Evolutionary conservation across 352 stramenopile species (phyloP).

Genomic region (Peronospora belbahrii): DNA sequence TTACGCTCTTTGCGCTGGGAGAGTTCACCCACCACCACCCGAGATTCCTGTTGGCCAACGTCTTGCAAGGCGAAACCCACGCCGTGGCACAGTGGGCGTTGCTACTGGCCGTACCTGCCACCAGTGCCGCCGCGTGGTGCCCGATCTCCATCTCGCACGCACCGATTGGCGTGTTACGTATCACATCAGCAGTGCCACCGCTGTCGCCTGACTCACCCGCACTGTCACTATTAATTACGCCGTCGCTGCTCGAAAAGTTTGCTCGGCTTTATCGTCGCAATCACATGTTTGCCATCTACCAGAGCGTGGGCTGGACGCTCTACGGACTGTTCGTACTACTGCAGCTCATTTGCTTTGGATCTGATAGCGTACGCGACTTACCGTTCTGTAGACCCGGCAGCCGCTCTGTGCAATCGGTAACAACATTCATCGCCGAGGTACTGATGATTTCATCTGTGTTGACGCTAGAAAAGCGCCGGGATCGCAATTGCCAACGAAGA

Average conservation of each 20-base stretch:
- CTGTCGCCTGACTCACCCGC: slow-evolving; percentile 11
- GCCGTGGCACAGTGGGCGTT: slow-evolving; percentile 35
- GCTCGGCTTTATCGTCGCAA: slow-evolving; percentile 32
- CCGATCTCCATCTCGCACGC: slow-evolving; percentile 40
- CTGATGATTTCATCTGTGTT: slow-evolving; percentile 76
- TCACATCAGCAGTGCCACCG: slow-evolving; percentile 22
- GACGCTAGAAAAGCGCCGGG: slow-evolving; percentile 41
- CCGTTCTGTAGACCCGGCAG: slow-evolving; percentile 38
- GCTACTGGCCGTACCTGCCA: slow-evolving; percentile 42
- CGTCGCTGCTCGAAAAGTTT: slow-evolving; percentile 20
- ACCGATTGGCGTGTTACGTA: slow-evolving; percentile 19
- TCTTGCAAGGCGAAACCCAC: slow-evolving; percentile 32
- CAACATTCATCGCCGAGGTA: slow-evolving; percentile 63
- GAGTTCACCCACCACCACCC: slow-evolving; percentile 43
- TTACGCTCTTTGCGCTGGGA: slow-evolving; percentile 49
- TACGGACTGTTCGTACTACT: slow-evolving; percentile 48
- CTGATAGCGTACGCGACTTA: slow-evolving; percentile 7
- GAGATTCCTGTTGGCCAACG: slow-evolving; percentile 26
- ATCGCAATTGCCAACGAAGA: slow-evolving; percentile 26
- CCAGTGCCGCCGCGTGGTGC: slow-evolving; percentile 51
- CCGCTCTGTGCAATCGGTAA: slow-evolving; percentile 46
- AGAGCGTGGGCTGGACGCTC: slow-evolving; percentile 48
- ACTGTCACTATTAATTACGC: slow-evolving; percentile 16
- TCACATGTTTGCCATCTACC: slow-evolving; percentile 61
- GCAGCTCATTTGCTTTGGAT: slow-evolving; percentile 31